phyloP scores from a whole-genome alignment of 208 protist species.

The Trypanosomatidae sp. region DNA sequence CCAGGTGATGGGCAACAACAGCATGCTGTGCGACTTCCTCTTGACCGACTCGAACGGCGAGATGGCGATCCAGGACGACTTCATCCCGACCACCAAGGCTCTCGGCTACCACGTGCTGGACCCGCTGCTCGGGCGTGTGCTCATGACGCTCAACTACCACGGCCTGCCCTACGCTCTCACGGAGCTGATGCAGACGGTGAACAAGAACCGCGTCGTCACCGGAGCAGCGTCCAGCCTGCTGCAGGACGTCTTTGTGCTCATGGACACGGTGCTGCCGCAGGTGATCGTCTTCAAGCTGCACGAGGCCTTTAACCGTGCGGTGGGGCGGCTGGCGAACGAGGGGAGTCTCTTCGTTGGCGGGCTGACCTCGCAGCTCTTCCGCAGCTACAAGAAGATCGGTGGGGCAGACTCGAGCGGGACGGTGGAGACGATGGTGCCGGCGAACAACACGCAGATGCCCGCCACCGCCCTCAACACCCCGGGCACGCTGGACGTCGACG shows the following conservation, averaged over 20 bases:
- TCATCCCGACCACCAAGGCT: constrained; percentile 81
- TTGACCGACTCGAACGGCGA: constrained; percentile 24
- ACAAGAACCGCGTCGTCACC: constrained; percentile 46
- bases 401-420: background rate
- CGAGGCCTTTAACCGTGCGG: constrained; percentile 71
- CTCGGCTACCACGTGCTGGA: constrained; percentile 87
- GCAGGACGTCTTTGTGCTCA: constrained; percentile 84
- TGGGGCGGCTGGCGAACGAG: constrained; percentile 62
- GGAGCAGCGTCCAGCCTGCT: constrained; percentile 61
- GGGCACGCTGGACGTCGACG: constrained; percentile 60
- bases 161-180: constrained; percentile 84
- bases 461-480: constrained; percentile 30
- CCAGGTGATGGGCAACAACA: constrained; percentile 18
- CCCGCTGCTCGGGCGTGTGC: constrained; percentile 60
- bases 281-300: constrained; percentile 72
- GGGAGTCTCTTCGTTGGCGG: constrained; percentile 64
- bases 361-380: constrained; percentile 60
- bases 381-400: constrained; percentile 37
- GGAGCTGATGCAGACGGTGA: constrained; percentile 49
- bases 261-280: constrained; percentile 86
- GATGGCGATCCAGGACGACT: constrained; percentile 30
- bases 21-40: constrained; percentile 19
- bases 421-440: constrained; percentile 21
- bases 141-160: constrained; percentile 77
- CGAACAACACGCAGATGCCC: constrained; percentile 28